phyloP scores from a whole-genome alignment of 2,329 filamentous ascomycete genomes.

The Xenosphaeropsis pyriputrescens region DNA sequence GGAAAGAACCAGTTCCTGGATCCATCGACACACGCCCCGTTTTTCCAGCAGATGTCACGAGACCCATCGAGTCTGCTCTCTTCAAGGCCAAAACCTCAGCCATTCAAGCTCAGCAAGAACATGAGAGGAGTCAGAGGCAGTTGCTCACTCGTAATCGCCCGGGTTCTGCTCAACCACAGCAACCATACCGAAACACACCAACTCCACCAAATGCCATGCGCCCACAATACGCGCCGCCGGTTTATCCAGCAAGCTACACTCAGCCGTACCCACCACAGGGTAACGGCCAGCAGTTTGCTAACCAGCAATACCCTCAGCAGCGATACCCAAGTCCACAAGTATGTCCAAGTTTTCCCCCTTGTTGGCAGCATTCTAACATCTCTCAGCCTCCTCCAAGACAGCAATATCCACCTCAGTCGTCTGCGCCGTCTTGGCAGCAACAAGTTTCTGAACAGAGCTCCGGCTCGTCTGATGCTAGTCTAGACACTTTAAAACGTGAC shows the following conservation, averaged over 20 bases:
- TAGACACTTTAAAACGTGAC: slow-evolving; percentile 69
- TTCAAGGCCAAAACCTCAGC: slow-evolving; percentile 59
- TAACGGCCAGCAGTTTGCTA: slow-evolving; percentile 10
- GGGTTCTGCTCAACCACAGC: slow-evolving; percentile 29
- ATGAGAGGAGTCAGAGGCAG: slow-evolving; percentile 39
- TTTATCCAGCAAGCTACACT: slow-evolving; percentile 13
- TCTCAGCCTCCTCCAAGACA: no score
- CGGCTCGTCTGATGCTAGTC: slow-evolving; percentile 33
- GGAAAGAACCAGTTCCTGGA: slow-evolving; percentile 92
- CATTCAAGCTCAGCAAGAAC: slow-evolving; percentile 41
- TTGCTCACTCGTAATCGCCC: slow-evolving; percentile 33
- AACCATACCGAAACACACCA: slow-evolving; percentile 54
- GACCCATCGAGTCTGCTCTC: slow-evolving; percentile 85
- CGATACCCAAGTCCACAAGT: slow-evolving; percentile 10
- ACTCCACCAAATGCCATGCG: slow-evolving; percentile 46
- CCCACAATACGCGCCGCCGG: slow-evolving; percentile 21
- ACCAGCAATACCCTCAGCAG: slow-evolving; percentile 4
- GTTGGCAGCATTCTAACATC: no score
- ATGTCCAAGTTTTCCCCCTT: slow-evolving; percentile 2
- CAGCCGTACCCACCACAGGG: slow-evolving; percentile 14
- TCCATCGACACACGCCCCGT: slow-evolving; percentile 88
- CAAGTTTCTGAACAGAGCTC: slow-evolving; percentile 13
- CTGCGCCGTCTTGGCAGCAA: slow-evolving; percentile 18
- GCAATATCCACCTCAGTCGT: slow-evolving; percentile 22
- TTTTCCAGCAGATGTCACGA: slow-evolving; percentile 74